Percentiles rank a stretch among this genome's conserved stretches.
phyloP scores from a whole-genome alignment of 2,329 filamentous ascomycete species.

The Metarhizium robertsii region DNA sequence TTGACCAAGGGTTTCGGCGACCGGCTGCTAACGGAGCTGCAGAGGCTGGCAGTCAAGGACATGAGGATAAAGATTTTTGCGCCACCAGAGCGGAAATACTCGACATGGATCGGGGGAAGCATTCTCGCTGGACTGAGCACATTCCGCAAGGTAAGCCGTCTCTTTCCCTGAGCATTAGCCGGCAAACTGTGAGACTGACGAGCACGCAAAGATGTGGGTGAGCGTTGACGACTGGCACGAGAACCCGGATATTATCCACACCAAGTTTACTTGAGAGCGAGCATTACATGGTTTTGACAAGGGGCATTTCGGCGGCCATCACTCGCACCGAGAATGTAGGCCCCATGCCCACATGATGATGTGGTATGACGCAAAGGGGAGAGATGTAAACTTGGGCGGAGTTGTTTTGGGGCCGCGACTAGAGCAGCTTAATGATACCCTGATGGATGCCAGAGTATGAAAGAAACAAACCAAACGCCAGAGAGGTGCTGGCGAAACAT shows the following conservation, averaged over 20 bases:
- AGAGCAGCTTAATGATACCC: constrained; percentile 5
- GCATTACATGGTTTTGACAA: not conserved
- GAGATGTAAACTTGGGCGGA: not conserved
- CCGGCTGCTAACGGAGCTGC: constrained; percentile 82
- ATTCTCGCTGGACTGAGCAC: constrained; percentile 95
- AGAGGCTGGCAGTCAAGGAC: constrained; percentile 90
- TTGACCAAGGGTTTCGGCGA: constrained; percentile 96
- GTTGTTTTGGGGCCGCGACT: not conserved
- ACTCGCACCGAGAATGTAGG: not conserved
- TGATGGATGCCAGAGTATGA: not conserved
- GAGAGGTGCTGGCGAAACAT: not conserved
- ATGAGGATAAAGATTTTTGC: constrained; percentile 99
- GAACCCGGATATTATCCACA: constrained; percentile 97
- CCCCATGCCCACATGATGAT: not conserved
- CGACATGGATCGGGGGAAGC: constrained; percentile 97
- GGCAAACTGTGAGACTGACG: constrained; percentile 9
- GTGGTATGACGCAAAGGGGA: not conserved
- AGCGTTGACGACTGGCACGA: constrained; percentile 99
- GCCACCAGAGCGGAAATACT: constrained; percentile 95
- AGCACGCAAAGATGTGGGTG: constrained; percentile 79
- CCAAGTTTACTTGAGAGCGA: constrained; percentile 71
- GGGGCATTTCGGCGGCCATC: not conserved
- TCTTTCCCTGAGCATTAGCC: not conserved
- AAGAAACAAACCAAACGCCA: not conserved
- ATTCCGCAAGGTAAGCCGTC: constrained; percentile 78